These are phyloP conservation scores for Debaryomycetaceae sp. DNA, from an alignment of 1,139 yeast species.

Conservation along the genomic window DNA sequence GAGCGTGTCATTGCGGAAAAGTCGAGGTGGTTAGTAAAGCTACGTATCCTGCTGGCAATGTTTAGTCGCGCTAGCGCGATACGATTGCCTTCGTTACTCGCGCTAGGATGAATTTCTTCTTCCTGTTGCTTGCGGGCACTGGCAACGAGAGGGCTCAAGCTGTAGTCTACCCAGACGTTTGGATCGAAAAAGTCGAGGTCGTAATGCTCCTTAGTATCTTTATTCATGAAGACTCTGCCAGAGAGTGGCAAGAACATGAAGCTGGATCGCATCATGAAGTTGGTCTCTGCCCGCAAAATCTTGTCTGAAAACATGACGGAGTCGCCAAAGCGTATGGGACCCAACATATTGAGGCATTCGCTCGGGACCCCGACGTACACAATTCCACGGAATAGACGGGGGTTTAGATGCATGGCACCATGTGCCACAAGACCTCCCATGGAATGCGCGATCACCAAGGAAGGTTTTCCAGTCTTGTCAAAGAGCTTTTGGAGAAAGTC, in stretches of 20 bases:
- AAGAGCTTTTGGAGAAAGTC: constrained; percentile 34
- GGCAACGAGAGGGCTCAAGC: constrained; percentile 65
- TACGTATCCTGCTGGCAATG: constrained; percentile 6
- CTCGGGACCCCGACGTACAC: constrained; percentile 77
- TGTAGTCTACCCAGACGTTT: constrained; percentile 67
- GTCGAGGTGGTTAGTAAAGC: not conserved
- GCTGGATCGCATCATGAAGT: constrained; percentile 81
- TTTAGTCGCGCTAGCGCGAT: constrained; percentile 5
- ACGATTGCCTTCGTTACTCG: constrained; percentile 5
- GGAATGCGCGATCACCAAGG: constrained; percentile 73
- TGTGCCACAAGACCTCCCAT: constrained; percentile 91
- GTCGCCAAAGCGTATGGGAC: constrained; percentile 79
- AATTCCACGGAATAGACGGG: constrained; percentile 59
- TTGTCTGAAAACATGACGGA: constrained; percentile 64
- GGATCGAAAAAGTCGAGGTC: constrained; percentile 72
- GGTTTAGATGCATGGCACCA: constrained; percentile 59
- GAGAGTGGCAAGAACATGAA: constrained; percentile 65
- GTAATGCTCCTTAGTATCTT: constrained; percentile 42
- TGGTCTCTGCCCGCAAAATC: constrained; percentile 68
- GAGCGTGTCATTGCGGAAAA: not conserved
- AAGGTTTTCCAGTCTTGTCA: constrained; percentile 37
- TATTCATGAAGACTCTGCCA: constrained; percentile 65
- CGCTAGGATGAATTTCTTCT: constrained; percentile 2
- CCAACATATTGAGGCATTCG: constrained; percentile 76
- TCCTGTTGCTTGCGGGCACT: constrained; percentile 18